These are phyloP conservation scores for Cryomyces minteri DNA, from an alignment of 495 filamentous ascomycete species.

Conservation along the genomic window DNA sequence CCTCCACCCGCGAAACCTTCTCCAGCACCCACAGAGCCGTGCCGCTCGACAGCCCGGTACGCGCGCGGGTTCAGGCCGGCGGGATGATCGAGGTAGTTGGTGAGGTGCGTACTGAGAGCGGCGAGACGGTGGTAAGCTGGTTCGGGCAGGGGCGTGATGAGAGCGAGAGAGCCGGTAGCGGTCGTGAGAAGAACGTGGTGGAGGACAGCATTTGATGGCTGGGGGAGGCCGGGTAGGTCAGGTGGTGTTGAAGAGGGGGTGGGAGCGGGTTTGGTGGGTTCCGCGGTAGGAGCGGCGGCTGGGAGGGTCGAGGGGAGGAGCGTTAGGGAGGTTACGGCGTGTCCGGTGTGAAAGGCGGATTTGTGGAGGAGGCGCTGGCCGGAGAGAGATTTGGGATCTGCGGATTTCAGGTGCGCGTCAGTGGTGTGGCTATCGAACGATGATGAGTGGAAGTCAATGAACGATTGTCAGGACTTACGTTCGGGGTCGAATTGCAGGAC, in stretches of 20 bases:
- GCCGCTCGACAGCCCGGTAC: constrained; percentile 36
- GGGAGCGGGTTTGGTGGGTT: constrained; percentile 14
- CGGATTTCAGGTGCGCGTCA: constrained; percentile 3
- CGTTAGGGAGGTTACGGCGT: constrained; percentile 51
- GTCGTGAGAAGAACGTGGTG: constrained; percentile 54
- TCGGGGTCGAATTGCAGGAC: constrained; percentile 90
- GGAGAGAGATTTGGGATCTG: constrained; percentile 84
- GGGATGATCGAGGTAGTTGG: constrained; percentile 52
- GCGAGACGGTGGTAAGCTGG: constrained; percentile 65
- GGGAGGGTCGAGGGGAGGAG: constrained; percentile 48
- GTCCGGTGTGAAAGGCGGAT: constrained; percentile 72
- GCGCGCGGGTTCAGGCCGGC: constrained; percentile 69
- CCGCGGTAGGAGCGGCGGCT: constrained; percentile 20
- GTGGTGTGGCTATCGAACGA: background rate
- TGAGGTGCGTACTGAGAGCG: constrained; percentile 63
- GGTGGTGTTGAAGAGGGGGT: background rate
- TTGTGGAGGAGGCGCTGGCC: constrained; percentile 74
- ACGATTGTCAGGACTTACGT: constrained; percentile 23
- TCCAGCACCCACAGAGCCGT: constrained; percentile 23
- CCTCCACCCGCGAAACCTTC: constrained; percentile 26
- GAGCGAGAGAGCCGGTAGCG: constrained; percentile 51
- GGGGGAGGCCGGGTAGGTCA: background rate
- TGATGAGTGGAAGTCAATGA: no score
- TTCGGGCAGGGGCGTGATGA: constrained; percentile 64
- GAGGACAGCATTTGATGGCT: constrained; percentile 15